These are phyloP conservation scores for Pyrus communis DNA, from an alignment of 306 rosid species.

Conservation along the genomic window DNA sequence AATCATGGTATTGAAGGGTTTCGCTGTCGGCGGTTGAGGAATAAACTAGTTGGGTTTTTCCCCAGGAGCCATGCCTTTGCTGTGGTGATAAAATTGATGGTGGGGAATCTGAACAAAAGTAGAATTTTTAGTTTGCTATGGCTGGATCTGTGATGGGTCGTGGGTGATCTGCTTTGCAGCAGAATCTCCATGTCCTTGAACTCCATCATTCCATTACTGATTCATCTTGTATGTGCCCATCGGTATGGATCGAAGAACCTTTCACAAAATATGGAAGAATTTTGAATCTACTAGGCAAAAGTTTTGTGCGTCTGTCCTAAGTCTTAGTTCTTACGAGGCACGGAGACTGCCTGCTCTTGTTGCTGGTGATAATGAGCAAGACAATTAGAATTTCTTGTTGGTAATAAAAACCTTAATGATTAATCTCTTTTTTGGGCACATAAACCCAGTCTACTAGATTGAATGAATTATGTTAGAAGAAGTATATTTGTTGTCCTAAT, in stretches of 20 bases:
- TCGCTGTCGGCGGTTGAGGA: background rate
- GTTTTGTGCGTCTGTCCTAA: background rate
- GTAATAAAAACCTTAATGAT: background rate
- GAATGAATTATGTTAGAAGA: conserved; percentile 4
- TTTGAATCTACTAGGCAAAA: background rate
- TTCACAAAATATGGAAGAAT: conserved; percentile 6
- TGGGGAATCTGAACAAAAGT: background rate
- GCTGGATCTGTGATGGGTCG: conserved; percentile 18
- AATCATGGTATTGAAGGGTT: background rate
- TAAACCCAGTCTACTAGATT: background rate
- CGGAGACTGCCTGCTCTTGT: background rate
- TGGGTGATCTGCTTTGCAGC: conserved; percentile 10
- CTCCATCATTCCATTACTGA: background rate
- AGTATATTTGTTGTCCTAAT: background rate
- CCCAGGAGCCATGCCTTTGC: background rate
- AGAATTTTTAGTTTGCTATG: conserved; percentile 5
- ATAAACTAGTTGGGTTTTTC: background rate
- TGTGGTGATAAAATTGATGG: background rate
- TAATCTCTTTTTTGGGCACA: background rate
- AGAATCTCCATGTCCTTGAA: conserved; percentile 5
- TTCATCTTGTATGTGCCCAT: conserved; percentile 2
- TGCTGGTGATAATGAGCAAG: conserved; percentile 1
- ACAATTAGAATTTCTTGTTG: conserved; percentile 5
- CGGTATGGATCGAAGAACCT: conserved; percentile 6
- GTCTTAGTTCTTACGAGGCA: conserved; percentile 10